Percentiles rank a stretch among this genome's conserved stretches.
These are phyloP conservation scores for Talaromyces verruculosus DNA, from an alignment of 2,329 filamentous ascomycete species.

Conservation along the genomic window DNA sequence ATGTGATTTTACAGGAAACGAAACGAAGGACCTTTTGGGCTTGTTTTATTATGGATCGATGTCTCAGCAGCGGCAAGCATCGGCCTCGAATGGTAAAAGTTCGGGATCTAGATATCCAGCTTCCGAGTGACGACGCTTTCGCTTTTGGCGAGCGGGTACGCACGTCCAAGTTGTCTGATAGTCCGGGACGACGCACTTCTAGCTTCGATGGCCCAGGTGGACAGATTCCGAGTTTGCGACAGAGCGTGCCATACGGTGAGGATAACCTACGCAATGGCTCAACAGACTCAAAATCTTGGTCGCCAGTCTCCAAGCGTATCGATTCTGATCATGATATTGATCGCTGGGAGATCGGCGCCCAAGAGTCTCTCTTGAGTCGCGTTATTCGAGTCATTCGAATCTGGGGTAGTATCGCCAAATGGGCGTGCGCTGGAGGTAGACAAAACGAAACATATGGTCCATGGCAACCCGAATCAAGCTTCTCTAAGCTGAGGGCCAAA, in stretches of 20 bases:
- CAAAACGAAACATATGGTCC: slow-evolving; percentile 52
- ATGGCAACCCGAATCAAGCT: slow-evolving; percentile 54
- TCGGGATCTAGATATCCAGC: slow-evolving; percentile 46
- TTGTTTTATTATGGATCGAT: slow-evolving; percentile 55
- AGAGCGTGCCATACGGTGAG: slow-evolving; percentile 40
- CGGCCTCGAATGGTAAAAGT: slow-evolving; percentile 55
- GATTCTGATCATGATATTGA: slow-evolving; percentile 48
- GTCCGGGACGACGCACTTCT: slow-evolving; percentile 38
- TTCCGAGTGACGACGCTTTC: slow-evolving; percentile 49
- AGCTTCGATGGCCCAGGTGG: slow-evolving; percentile 42
- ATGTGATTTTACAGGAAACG: slow-evolving; percentile 55
- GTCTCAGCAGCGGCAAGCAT: slow-evolving; percentile 49
- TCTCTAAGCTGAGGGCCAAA: slow-evolving; percentile 47
- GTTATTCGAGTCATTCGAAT: slow-evolving; percentile 57
- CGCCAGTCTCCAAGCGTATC: slow-evolving; percentile 40
- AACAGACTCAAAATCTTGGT: slow-evolving; percentile 40
- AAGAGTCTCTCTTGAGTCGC: slow-evolving; percentile 55
- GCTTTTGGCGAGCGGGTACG: slow-evolving; percentile 56
- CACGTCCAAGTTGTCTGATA: slow-evolving; percentile 51
- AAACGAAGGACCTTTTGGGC: slow-evolving; percentile 55
- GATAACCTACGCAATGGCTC: slow-evolving; percentile 41
- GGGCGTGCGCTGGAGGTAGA: slow-evolving; percentile 56
- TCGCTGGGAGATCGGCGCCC: slow-evolving; percentile 54
- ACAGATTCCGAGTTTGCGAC: slow-evolving; percentile 45
- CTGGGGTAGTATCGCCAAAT: slow-evolving; percentile 57